Percentiles rank a stretch among this genome's conserved stretches.
Conservation (phyloP, 495 filamentous ascomycete genomes). For the Astrothelium subdiscretum region DNA sequence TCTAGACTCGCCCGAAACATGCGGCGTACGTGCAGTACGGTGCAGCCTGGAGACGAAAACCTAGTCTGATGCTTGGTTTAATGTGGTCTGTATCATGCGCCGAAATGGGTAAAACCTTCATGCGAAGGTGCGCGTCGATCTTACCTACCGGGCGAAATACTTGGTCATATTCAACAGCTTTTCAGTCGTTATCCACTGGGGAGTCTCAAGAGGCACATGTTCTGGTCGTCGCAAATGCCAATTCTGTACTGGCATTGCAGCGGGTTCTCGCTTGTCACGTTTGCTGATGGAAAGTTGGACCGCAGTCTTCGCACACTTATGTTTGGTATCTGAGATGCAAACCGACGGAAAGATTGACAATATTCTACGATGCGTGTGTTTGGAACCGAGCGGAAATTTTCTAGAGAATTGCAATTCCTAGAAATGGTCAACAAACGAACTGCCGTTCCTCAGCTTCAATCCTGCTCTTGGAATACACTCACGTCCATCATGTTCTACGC, state of each 20-base stretch:
- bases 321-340: not conserved
- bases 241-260: not conserved
- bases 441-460: not conserved
- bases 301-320: not conserved
- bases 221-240: not conserved
- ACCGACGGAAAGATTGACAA: not conserved
- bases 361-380: not conserved
- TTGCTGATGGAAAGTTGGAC: not conserved
- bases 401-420: not conserved
- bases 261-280: not conserved
- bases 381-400: not conserved
- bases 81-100: conserved; percentile 40
- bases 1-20: not conserved
- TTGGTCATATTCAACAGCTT: conserved; percentile 41
- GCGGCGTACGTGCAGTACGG: not conserved
- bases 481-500: conserved; percentile 35
- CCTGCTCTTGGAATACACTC: conserved; percentile 33
- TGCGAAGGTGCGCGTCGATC: conserved; percentile 51
- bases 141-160: conserved; percentile 48
- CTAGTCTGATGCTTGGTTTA: conserved; percentile 2
- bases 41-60: not conserved
- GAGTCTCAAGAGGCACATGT: not conserved
- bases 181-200: conserved; percentile 3
- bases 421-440: conserved; percentile 3
- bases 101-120: conserved; percentile 51